These are phyloP conservation scores for Melanomma pulvis-pyrius DNA, from an alignment of 495 filamentous ascomycete genomes.

Conservation along the genomic window DNA sequence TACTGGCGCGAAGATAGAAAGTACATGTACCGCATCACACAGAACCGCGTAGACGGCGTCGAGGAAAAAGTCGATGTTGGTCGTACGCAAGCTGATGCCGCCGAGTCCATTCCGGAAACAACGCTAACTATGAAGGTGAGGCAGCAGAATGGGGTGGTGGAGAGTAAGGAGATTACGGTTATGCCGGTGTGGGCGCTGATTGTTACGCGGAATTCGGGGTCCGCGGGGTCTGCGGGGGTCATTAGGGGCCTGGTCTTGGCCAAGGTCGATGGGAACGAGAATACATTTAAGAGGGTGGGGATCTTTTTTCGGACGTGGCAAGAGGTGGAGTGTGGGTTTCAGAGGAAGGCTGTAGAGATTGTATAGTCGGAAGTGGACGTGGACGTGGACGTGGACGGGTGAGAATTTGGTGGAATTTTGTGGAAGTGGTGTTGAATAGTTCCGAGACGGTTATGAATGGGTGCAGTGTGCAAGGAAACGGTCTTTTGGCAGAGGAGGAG, in stretches of 20 bases:
- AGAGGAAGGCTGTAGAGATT: neutral
- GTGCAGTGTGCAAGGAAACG: no score
- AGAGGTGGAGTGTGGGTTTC: neutral
- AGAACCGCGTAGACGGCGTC: neutral
- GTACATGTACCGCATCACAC: neutral
- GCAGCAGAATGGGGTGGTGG: neutral
- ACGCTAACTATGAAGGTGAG: neutral
- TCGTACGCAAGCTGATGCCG: neutral
- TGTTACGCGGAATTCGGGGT: neutral
- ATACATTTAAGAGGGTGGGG: neutral
- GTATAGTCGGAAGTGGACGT: no score
- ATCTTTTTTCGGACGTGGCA: conserved; percentile 3
- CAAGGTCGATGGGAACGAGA: neutral
- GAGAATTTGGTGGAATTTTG: neutral
- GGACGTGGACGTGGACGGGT: neutral
- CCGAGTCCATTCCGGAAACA: neutral
- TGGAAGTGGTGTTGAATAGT: neutral
- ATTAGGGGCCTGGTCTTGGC: neutral
- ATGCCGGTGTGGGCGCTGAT: neutral
- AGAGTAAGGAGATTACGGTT: neutral
- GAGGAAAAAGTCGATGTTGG: neutral
- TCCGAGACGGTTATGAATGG: neutral
- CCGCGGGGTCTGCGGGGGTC: neutral
- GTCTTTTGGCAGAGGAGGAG: no score
- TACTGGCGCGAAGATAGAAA: neutral